phyloP scores from a whole-genome alignment of 805 yeast species.

The Wickerhamomyces bisporus region DNA sequence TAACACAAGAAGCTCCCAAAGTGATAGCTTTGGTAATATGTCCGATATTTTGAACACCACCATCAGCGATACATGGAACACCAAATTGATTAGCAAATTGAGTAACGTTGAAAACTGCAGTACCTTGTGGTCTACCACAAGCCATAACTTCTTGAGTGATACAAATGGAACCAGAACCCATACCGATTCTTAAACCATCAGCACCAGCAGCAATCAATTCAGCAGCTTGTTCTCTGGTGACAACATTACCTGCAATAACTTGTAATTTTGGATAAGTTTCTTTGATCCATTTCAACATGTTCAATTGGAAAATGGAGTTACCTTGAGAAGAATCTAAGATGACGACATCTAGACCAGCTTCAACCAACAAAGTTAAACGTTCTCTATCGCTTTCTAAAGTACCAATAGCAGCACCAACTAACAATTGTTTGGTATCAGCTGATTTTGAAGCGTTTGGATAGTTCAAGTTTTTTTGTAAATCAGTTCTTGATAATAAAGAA shows the following conservation, averaged over 20 bases:
- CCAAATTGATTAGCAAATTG: constrained; percentile 94
- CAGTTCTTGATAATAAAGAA: constrained; percentile 90
- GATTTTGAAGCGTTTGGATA: constrained; percentile 96
- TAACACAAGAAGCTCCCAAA: constrained; percentile 92
- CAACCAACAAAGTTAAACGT: constrained; percentile 80
- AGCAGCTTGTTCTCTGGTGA: constrained; percentile 98
- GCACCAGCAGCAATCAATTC: constrained; percentile 92
- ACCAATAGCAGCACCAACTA: constrained; percentile 99
- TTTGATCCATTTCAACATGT: constrained; percentile 92
- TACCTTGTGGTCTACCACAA: constrained; percentile 99
- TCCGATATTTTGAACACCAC: constrained; percentile 98
- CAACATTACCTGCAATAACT: constrained; percentile 97
- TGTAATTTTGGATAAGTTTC: constrained; percentile 70
- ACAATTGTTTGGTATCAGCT: constrained; percentile 84
- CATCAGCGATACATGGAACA: constrained; percentile 98
- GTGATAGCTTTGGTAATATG: constrained; percentile 96
- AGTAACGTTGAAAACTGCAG: constrained; percentile 92
- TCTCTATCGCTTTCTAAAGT: constrained; percentile 84
- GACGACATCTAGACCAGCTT: constrained; percentile 96
- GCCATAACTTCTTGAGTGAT: constrained; percentile 99
- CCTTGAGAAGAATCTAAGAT: constrained; percentile 96
- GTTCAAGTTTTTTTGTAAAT: constrained; percentile 90
- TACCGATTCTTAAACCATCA: constrained; percentile 97
- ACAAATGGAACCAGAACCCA: constrained; percentile 99
- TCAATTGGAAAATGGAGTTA: constrained; percentile 89